Conservation (phyloP, 768 basidiomycete genomes). For the Galerina sulciceps region DNA sequence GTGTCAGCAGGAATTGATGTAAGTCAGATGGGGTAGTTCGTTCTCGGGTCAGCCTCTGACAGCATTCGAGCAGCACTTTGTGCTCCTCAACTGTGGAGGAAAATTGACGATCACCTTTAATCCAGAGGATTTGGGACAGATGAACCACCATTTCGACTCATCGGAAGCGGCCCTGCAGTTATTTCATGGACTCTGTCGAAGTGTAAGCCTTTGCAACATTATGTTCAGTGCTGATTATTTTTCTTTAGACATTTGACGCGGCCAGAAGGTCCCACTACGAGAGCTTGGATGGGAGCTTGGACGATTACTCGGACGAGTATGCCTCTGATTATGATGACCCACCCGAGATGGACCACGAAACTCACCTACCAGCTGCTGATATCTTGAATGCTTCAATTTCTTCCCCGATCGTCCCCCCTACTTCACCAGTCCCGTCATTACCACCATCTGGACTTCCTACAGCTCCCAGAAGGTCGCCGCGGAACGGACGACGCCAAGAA, state of each 20-base stretch:
- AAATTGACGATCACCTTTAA: slow-evolving; percentile 4
- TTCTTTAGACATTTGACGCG: slow-evolving; percentile 5
- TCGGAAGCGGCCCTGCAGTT: background rate
- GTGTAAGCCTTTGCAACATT: background rate
- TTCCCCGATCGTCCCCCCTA: background rate
- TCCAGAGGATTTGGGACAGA: background rate
- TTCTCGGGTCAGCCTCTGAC: too few relatives aligned
- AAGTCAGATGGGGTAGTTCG: background rate
- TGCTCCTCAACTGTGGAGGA: slow-evolving; percentile 3
- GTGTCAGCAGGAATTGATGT: slow-evolving; percentile 1
- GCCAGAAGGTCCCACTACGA: slow-evolving; percentile 8
- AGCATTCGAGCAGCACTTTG: background rate
- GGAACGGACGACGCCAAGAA: background rate
- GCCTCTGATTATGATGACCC: background rate
- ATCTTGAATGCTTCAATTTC: too few relatives aligned
- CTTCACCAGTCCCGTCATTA: background rate
- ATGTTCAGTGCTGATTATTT: background rate
- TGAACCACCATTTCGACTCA: background rate
- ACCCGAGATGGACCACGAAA: too few relatives aligned
- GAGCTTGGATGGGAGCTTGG: background rate
- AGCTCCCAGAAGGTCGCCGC: background rate
- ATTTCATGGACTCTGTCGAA: slow-evolving; percentile 6
- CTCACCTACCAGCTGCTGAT: too few relatives aligned
- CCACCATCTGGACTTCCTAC: background rate
- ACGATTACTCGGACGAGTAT: background rate